Evolutionary conservation across 163 green algal genomes (phyloP).

Genomic region (Chlamydomonas reinhardtii): DNA sequence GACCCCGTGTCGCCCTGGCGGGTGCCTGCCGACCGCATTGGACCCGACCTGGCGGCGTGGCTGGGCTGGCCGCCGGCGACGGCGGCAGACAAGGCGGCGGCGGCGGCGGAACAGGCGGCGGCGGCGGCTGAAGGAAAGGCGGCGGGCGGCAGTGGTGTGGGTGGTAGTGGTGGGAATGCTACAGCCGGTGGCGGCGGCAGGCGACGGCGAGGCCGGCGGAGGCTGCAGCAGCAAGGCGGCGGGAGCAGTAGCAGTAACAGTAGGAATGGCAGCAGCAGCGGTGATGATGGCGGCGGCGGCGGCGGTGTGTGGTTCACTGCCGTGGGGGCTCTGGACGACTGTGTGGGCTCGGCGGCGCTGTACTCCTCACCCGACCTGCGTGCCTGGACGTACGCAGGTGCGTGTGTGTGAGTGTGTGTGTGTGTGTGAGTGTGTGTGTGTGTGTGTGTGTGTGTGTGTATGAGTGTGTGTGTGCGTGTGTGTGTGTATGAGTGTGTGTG

Average conservation of each 20-base stretch:
- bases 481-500: background rate
- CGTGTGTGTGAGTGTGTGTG: background rate
- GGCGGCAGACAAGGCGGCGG: no score
- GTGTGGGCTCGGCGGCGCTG: conserved; percentile 58
- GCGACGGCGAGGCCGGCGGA: background rate
- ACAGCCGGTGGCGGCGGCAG: background rate
- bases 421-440: background rate
- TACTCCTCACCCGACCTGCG: conserved; percentile 54
- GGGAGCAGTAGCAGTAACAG: background rate
- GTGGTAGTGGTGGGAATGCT: no score
- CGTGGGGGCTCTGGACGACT: conserved; percentile 65
- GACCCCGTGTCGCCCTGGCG: conserved; percentile 29
- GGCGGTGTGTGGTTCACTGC: conserved; percentile 54
- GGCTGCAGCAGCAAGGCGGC: background rate
- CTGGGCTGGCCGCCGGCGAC: conserved; percentile 16
- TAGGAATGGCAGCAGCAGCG: background rate
- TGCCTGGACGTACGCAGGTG: conserved; percentile 31
- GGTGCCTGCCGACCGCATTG: background rate
- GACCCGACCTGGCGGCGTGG: conserved; percentile 1
- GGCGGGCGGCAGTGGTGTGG: no score
- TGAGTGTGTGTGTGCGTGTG: background rate
- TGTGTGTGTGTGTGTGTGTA: background rate
- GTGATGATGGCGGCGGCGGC: background rate
- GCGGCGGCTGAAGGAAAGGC: no score
- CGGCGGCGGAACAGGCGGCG: no score